Base-by-base conservation (phyloP, 495 filamentous ascomycete species). In the Neurospora sp. region DNA sequence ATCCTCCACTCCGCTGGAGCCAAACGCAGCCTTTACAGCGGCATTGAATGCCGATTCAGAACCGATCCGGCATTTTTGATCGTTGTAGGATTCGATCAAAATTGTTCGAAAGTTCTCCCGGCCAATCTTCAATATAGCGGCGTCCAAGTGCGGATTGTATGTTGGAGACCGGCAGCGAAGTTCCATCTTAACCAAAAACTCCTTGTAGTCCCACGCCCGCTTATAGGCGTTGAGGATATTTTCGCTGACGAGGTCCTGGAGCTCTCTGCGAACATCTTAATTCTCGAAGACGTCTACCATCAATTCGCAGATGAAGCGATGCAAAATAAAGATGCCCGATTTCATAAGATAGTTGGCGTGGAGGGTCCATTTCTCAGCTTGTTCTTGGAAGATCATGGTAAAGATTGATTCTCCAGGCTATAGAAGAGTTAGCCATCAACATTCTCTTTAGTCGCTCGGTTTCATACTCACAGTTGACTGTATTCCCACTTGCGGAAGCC, bases 61-160 rank as follows among this genome's bases (percentile, higher is more conserved):
- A 28, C 21, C 21, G 5, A 28, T 7, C 21, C 10, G 4, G 45
- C n/a, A 3, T 15, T 54, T 28, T 36, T 39, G 4, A 38, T 17
- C 1, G 28, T 54, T 6, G 21, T 24, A 54, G 21, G n/a, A 13
- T 28, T 54, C 2, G 45, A 54, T 13, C 45, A 54, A 5, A 0
- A 10, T 54, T 21, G 45, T 54, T 54, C 45, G 45, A 2, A 83
- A 42, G n/a, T 77, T 77, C n/a, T 71, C n/a, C 37, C 78, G 43
- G 40, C 79, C 75, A 37, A 74, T 40, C 73, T 83, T 83, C 70
- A 88, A 78, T 0, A 90, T 76, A 40, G 82, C 84, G 4, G 84
- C 82, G 69, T 81, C 86, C 73, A 91, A 86, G 70, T 85, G 86
- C 70, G 88, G 86, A 72, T 89, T 87, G 11, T 83, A 74, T 0